These are phyloP conservation scores for Pisolithus sp. DNA, from an alignment of 768 basidiomycete genomes.

Conservation along the genomic window DNA sequence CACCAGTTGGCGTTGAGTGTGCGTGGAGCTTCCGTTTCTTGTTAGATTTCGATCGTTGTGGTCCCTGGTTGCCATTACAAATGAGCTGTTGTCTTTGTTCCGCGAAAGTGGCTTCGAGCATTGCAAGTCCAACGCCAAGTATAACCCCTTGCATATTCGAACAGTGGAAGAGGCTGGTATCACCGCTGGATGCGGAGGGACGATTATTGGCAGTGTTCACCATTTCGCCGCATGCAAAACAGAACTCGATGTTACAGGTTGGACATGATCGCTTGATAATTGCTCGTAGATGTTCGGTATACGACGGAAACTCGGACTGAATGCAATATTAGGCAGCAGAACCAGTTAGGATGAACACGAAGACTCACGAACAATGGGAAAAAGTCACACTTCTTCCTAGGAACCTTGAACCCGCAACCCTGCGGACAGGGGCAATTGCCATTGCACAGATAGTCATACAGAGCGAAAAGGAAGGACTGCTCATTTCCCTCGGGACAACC, in stretches of 20 bases:
- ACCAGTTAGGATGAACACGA: background rate
- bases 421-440: slow-evolving; percentile 66
- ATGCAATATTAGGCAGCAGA: slow-evolving; percentile 6
- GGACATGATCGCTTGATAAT: slow-evolving; percentile 58
- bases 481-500: slow-evolving; percentile 93
- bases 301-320: slow-evolving; percentile 68
- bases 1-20: slow-evolving; percentile 24
- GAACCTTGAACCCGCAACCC: slow-evolving; percentile 58
- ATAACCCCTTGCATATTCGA: slow-evolving; percentile 85
- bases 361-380: slow-evolving; percentile 73
- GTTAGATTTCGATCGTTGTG: slow-evolving; percentile 25
- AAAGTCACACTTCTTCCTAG: slow-evolving; percentile 69
- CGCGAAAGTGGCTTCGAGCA: slow-evolving; percentile 70
- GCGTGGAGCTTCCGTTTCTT: slow-evolving; percentile 38
- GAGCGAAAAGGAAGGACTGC: slow-evolving; percentile 80
- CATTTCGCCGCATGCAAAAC: slow-evolving; percentile 73
- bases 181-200: slow-evolving; percentile 36
- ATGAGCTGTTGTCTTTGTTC: slow-evolving; percentile 40
- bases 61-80: slow-evolving; percentile 20
- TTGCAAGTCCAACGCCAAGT: slow-evolving; percentile 83
- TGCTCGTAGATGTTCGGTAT: slow-evolving; percentile 55
- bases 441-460: slow-evolving; percentile 68
- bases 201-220: slow-evolving; percentile 40
- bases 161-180: slow-evolving; percentile 78
- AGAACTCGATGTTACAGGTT: slow-evolving; percentile 54